A percentile compares a stretch with the other conserved stretches of the same genome.
Evolutionary conservation across 163 green algal species (phyloP).

Genomic region (Chlamydomonas reinhardtii): DNA sequence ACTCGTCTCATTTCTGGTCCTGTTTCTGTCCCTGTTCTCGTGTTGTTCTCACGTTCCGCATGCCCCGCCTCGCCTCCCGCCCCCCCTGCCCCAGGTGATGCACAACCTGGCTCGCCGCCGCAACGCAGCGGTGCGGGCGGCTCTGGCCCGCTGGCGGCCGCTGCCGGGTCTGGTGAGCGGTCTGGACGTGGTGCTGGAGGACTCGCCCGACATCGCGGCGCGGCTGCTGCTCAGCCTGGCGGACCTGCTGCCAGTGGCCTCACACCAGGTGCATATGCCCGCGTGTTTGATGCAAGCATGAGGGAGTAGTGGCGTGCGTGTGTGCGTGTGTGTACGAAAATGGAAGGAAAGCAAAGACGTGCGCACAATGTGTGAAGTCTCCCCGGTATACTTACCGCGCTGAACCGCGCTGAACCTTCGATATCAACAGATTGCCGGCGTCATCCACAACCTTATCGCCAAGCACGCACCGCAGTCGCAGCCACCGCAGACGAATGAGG

Average conservation of each 20-base stretch:
- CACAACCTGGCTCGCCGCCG: slow-evolving; percentile 45
- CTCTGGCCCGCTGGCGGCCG: slow-evolving; percentile 33
- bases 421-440: slow-evolving; percentile 14
- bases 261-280: not conserved
- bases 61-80: too few relatives aligned
- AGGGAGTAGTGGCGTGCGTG: not conserved
- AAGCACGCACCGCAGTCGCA: not conserved
- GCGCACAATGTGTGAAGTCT: too few relatives aligned
- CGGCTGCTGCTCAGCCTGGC: slow-evolving; percentile 28
- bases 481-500: not conserved
- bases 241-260: slow-evolving; percentile 18
- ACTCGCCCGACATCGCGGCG: slow-evolving; percentile 38
- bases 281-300: not conserved
- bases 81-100: slow-evolving; percentile 10
- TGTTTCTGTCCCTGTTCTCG: too few relatives aligned
- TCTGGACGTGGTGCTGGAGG: slow-evolving; percentile 44
- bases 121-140: slow-evolving; percentile 25
- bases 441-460: slow-evolving; percentile 33
- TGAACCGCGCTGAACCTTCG: too few relatives aligned
- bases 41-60: too few relatives aligned
- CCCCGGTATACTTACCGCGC: too few relatives aligned
- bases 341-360: too few relatives aligned
- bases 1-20: too few relatives aligned
- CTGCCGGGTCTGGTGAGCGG: slow-evolving; percentile 13
- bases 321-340: not conserved